phyloP scores from a whole-genome alignment of 768 basidiomycete species.

The Trametes punicea region DNA sequence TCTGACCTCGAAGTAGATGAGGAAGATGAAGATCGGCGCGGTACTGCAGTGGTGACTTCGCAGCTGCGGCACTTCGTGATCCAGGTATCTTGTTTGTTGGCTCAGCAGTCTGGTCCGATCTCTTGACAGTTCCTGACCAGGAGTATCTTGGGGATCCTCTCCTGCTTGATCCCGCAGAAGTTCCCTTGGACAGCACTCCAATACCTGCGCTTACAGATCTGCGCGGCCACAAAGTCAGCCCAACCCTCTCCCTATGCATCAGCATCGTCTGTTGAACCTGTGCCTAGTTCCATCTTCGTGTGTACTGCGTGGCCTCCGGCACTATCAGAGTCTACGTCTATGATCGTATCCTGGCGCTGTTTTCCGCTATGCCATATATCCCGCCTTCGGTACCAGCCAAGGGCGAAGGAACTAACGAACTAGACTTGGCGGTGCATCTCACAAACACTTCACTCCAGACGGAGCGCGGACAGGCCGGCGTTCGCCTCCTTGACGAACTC shows the following conservation, averaged over 20 bases:
- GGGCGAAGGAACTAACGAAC: slow-evolving; percentile 25
- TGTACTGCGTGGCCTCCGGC: slow-evolving; percentile 78
- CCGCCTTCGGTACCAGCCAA: slow-evolving; percentile 29
- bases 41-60: slow-evolving; percentile 68
- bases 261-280: slow-evolving; percentile 7
- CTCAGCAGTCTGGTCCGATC: background rate
- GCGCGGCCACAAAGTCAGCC: slow-evolving; percentile 58
- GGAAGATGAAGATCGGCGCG: slow-evolving; percentile 31
- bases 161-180: slow-evolving; percentile 66
- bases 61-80: slow-evolving; percentile 95
- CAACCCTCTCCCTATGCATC: background rate
- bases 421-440: slow-evolving; percentile 72
- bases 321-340: slow-evolving; percentile 80
- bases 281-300: slow-evolving; percentile 85
- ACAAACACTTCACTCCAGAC: slow-evolving; percentile 91
- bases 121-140: slow-evolving; percentile 38
- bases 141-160: slow-evolving; percentile 82
- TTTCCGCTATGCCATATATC: slow-evolving; percentile 72
- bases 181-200: slow-evolving; percentile 28
- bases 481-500: slow-evolving; percentile 79
- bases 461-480: slow-evolving; percentile 61
- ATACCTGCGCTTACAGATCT: slow-evolving; percentile 24
- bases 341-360: slow-evolving; percentile 80
- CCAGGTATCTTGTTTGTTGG: slow-evolving; percentile 55
- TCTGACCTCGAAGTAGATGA: slow-evolving; percentile 46